Conservation (phyloP, 495 filamentous ascomycete genomes). For the Pseudoneurospora amorphoporcata region DNA sequence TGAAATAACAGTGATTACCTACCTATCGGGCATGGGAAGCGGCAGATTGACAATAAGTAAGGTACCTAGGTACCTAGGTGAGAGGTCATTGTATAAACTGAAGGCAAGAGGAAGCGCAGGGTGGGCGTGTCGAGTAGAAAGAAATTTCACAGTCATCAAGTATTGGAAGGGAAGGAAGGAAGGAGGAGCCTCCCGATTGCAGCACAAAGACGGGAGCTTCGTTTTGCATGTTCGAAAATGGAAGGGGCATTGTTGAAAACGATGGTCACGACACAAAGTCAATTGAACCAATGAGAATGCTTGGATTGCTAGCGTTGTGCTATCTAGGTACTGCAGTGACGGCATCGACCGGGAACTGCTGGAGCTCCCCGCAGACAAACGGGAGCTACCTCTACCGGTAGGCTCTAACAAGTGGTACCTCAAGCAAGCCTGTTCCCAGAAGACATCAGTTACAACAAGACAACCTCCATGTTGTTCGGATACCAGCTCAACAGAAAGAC, state of each 20-base stretch:
- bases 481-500: too few species aligned
- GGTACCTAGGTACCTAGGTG: too few species aligned
- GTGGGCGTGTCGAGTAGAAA: too few species aligned
- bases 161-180: neutral
- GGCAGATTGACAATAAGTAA: too few species aligned
- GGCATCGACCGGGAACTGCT: neutral
- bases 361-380: neutral
- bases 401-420: neutral
- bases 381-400: neutral
- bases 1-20: too few species aligned
- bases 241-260: neutral
- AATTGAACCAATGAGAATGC: neutral
- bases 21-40: too few species aligned
- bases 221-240: neutral
- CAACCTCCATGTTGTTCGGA: too few species aligned
- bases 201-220: neutral
- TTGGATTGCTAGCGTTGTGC: neutral
- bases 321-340: neutral
- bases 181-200: neutral
- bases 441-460: neutral
- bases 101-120: too few species aligned
- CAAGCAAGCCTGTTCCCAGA: neutral
- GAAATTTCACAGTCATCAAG: too few species aligned
- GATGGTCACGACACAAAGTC: neutral
- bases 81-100: neutral